Percentiles rank a stretch among this genome's conserved stretches.
Conservation (phyloP, 2,329 filamentous ascomycete species). For the Xylaria polymorpha region DNA sequence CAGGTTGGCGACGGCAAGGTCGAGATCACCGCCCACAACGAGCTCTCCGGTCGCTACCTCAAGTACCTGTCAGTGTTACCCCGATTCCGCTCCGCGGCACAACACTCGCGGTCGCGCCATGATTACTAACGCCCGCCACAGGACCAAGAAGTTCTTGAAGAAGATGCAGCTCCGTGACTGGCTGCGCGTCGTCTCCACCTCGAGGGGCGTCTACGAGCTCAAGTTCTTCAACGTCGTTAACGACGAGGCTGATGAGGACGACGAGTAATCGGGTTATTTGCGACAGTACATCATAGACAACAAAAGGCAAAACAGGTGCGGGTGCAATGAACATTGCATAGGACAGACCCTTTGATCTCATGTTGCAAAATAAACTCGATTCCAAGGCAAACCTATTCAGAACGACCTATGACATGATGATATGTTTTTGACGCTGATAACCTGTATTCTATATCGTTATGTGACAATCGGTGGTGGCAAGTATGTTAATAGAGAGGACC, state of each 20-base stretch:
- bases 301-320: conserved; percentile 26
- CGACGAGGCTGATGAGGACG: conserved; percentile 97
- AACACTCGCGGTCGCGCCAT: not conserved
- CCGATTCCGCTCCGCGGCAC: not conserved
- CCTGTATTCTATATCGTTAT: conserved; percentile 5
- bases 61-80: conserved; percentile 89
- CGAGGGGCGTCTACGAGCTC: conserved; percentile 98
- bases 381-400: conserved; percentile 37
- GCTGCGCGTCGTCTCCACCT: conserved; percentile 98
- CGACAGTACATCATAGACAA: conserved; percentile 26
- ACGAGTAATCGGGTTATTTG: conserved; percentile 76
- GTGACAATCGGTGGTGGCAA: not conserved
- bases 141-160: conserved; percentile 99
- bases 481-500: not conserved
- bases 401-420: conserved; percentile 29
- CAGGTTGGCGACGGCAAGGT: conserved; percentile 97
- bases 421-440: conserved; percentile 10
- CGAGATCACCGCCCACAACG: conserved; percentile 96
- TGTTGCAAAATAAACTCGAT: conserved; percentile 43
- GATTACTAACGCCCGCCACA: conserved; percentile 52
- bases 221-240: conserved; percentile 99
- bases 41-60: conserved; percentile 98
- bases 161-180: conserved; percentile 99
- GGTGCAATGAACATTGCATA: conserved; percentile 41
- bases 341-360: conserved; percentile 37